phyloP scores from a whole-genome alignment of 2,329 filamentous ascomycete genomes.

The Penicillium verrucosum region DNA sequence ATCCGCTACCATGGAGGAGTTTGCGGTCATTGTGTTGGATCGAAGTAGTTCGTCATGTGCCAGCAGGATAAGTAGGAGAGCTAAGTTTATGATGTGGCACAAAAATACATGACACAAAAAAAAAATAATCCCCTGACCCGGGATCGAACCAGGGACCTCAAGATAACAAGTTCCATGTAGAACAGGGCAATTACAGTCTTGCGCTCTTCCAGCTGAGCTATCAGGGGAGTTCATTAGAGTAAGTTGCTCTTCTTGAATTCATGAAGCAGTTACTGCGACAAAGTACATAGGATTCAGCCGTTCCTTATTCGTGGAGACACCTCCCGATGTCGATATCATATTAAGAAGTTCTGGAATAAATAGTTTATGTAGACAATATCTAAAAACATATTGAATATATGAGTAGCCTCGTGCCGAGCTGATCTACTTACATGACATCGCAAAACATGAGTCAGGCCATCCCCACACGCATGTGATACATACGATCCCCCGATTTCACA shows the following conservation, averaged over 20 bases:
- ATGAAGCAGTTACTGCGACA: not conserved
- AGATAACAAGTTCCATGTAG: not conserved
- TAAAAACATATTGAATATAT: not conserved
- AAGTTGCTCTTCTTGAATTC: rapidly evolving
- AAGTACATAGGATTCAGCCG: not conserved
- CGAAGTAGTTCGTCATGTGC: not conserved
- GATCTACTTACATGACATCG: not conserved
- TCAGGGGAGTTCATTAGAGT: not conserved
- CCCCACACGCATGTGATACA: conserved; percentile 3
- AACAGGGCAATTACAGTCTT: conserved; percentile 1
- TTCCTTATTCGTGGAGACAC: not conserved
- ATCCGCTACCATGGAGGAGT: not conserved
- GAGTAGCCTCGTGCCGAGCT: not conserved
- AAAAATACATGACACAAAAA: not conserved
- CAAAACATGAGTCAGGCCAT: not conserved
- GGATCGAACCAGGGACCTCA: conserved; percentile 8
- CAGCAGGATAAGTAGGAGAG: too few species aligned
- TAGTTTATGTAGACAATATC: not conserved
- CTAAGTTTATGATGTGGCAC: not conserved
- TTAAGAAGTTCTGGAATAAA: not conserved
- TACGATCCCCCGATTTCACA: conserved; percentile 7
- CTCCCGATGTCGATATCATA: not conserved
- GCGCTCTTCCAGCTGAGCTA: conserved; percentile 9
- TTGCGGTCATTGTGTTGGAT: not conserved
- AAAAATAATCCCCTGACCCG: conserved; percentile 1